Base-by-base conservation (phyloP, 192 early-diverging fungal genomes). In the Chytriomyces sp. region DNA sequence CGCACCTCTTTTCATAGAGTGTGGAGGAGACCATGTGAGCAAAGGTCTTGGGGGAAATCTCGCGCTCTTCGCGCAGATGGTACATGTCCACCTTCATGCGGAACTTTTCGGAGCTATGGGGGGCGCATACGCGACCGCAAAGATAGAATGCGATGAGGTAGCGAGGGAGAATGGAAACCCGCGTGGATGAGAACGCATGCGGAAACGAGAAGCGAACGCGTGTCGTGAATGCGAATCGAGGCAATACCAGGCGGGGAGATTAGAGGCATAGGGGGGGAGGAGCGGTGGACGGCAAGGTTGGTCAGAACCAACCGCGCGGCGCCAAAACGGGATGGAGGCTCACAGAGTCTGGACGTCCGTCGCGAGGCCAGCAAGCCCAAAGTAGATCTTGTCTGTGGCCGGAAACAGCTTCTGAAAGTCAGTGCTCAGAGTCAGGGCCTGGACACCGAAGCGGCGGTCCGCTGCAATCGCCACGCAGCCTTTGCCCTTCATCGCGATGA, bases 401-500 rank as follows among this genome's bases (percentile, higher is more conserved):
- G 85, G 82, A 71, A 94, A 98, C 58, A 98, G 87, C 85, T 98
- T 99, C 82, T 93, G 85, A 79, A 99, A 99, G 57, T 97, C 88
- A 41, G 90, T 98, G 55, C 90, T 88, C n/a, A 98, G 87, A 14
- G 95, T 98, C 87, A 96, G 85, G 67, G 90, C 90, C 72, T 96
- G 93, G 54, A 92, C 85, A 55, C 98, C 98, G 54, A 99, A 89
- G 59, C 96, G 89, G 59, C 93, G 92, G 81, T 99, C 98, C 22
- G 94, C 85, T 0, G 93, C 98, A 75, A 99, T 98, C 36, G 96
- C 98, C 10, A 99, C 95, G 78, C 98, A 99, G 82, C 93, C 89
- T 83, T 99, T 98, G 79, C 98, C 98, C 41, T 88, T 88, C 95
- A 99, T 98, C 59, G 94, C 96, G 69, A 98, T 91, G 59, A 99